These are phyloP conservation scores for Phytophthora idaei DNA, from an alignment of 352 stramenopile species.

Conservation along the genomic window DNA sequence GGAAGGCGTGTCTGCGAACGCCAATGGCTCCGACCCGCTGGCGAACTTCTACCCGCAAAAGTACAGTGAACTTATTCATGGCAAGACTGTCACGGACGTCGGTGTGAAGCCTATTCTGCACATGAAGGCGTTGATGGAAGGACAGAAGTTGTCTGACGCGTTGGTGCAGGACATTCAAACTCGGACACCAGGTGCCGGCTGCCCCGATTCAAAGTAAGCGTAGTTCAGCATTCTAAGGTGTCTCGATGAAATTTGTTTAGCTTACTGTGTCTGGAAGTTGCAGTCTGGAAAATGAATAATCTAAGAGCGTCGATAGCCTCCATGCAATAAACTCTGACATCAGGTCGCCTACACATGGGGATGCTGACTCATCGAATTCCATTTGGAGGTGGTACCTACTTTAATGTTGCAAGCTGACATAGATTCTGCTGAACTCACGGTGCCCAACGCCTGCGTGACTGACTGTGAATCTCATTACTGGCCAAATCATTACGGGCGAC, in stretches of 20 bases:
- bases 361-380: too few species aligned
- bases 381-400: too few species aligned
- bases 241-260: slow-evolving; percentile 15
- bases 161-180: slow-evolving; percentile 89
- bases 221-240: slow-evolving; percentile 6
- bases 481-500: too few species aligned
- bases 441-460: too few species aligned
- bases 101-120: slow-evolving; percentile 96
- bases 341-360: too few species aligned
- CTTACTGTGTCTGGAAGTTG: not conserved
- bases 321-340: too few species aligned
- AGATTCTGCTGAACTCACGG: too few species aligned
- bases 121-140: slow-evolving; percentile 97
- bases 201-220: slow-evolving; percentile 30
- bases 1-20: slow-evolving; percentile 58
- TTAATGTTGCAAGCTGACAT: too few species aligned
- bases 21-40: slow-evolving; percentile 56
- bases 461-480: too few species aligned
- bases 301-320: too few species aligned
- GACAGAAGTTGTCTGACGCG: slow-evolving; percentile 77
- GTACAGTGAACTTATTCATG: slow-evolving; percentile 90
- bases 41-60: slow-evolving; percentile 93
- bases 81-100: slow-evolving; percentile 91
- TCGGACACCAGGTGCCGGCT: slow-evolving; percentile 58
- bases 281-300: not conserved